phyloP scores from a whole-genome alignment of 352 stramenopile genomes.

The Phytophthora brassicae region DNA sequence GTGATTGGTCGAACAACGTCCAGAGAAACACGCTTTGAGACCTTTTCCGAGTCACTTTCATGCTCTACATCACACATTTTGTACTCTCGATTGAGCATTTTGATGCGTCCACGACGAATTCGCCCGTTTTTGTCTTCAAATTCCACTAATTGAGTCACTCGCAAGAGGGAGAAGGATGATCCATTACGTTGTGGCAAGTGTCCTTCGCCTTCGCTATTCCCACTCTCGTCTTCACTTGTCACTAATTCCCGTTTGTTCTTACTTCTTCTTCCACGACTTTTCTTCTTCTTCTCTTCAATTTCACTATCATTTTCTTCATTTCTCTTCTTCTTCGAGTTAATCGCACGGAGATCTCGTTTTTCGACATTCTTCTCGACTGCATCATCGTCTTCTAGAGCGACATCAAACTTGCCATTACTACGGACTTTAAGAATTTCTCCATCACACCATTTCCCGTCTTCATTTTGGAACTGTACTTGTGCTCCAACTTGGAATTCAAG shows the following conservation, averaged over 20 bases:
- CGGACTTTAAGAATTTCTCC: constrained; percentile 37
- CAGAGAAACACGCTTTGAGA: constrained; percentile 51
- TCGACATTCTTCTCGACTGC: constrained; percentile 35
- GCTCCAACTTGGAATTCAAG: constrained; percentile 20
- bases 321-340: constrained; percentile 20
- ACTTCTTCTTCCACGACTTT: constrained; percentile 32
- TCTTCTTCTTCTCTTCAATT: constrained; percentile 29
- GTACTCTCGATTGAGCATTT: constrained; percentile 43
- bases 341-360: constrained; percentile 25
- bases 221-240: constrained; percentile 42
- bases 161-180: constrained; percentile 31
- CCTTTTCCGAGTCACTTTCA: constrained; percentile 46
- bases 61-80: constrained; percentile 62
- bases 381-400: constrained; percentile 48
- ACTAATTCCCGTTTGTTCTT: constrained; percentile 33
- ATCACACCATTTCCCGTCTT: constrained; percentile 35
- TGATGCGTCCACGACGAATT: constrained; percentile 50
- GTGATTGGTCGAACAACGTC: constrained; percentile 34
- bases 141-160: constrained; percentile 52
- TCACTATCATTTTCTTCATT: constrained; percentile 22
- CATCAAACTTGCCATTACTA: constrained; percentile 52
- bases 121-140: constrained; percentile 53
- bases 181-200: constrained; percentile 7
- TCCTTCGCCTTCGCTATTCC: constrained; percentile 8
- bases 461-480: constrained; percentile 44